phyloP scores from a whole-genome alignment of 148 eudicot species.

The Vaccinium myrtillus region DNA sequence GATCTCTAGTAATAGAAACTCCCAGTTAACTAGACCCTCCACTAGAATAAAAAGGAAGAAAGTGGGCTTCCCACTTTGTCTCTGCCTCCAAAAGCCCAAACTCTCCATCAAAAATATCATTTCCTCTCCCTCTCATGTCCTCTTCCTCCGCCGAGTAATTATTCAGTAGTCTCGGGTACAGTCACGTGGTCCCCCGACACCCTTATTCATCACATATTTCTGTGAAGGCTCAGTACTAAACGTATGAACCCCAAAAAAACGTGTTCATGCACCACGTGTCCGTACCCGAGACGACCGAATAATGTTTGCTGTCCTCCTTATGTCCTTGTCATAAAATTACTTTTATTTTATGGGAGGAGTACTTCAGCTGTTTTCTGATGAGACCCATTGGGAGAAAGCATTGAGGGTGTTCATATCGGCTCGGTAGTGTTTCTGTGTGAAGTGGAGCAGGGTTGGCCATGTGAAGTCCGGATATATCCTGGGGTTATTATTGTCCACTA shows the following conservation, averaged over 20 bases:
- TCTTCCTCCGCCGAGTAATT: not conserved
- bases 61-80: constrained; percentile 5
- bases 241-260: no score
- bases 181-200: no score
- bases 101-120: not conserved
- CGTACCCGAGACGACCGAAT: no score
- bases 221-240: no score
- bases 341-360: not conserved
- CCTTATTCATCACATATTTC: no score
- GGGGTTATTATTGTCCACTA: constrained; percentile 51
- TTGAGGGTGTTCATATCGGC: constrained; percentile 62
- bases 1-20: constrained; percentile 10
- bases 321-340: not conserved
- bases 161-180: no score
- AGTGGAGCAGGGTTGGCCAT: constrained; percentile 50
- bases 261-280: no score
- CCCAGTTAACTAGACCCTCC: not conserved
- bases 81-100: constrained; percentile 12
- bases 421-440: constrained; percentile 59
- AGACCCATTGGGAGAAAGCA: constrained; percentile 48
- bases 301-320: not conserved
- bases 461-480: constrained; percentile 58
- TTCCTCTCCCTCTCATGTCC: no score
- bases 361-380: constrained; percentile 22
- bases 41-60: not conserved